Conservation (phyloP, 1,139 yeast genomes). For the Geotrichum citri-aurantii region DNA sequence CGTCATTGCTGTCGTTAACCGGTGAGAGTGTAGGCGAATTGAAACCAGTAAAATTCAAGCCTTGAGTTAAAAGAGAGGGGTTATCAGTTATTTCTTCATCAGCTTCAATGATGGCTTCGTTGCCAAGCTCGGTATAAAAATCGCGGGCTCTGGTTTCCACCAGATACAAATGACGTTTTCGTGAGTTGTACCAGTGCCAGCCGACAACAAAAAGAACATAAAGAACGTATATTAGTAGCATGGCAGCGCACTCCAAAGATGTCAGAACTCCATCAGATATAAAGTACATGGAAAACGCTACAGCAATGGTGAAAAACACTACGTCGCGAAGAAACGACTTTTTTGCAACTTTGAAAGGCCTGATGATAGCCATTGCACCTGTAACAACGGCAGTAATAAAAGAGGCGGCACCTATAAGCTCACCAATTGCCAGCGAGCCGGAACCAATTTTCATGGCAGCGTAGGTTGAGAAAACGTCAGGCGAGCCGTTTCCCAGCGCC, state of each 20-base stretch:
- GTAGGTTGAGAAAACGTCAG: slow-evolving; percentile 81
- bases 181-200: slow-evolving; percentile 39
- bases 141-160: slow-evolving; percentile 29
- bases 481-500: slow-evolving; percentile 90
- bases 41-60: slow-evolving; percentile 23
- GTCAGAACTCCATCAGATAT: slow-evolving; percentile 45
- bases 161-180: slow-evolving; percentile 22
- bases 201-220: slow-evolving; percentile 50
- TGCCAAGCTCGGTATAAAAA: slow-evolving; percentile 30
- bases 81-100: slow-evolving; percentile 25
- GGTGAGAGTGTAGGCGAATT: slow-evolving; percentile 6
- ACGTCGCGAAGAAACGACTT: slow-evolving; percentile 52
- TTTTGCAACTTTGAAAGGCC: slow-evolving; percentile 57
- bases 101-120: slow-evolving; percentile 22
- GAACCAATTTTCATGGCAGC: slow-evolving; percentile 67
- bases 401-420: slow-evolving; percentile 77
- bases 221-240: slow-evolving; percentile 46
- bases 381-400: slow-evolving; percentile 71
- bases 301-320: slow-evolving; percentile 46
- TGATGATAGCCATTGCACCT: slow-evolving; percentile 65
- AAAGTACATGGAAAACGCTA: slow-evolving; percentile 40
- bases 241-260: slow-evolving; percentile 42
- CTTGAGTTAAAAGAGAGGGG: slow-evolving; percentile 19
- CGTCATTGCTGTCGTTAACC: neutral
- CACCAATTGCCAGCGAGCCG: slow-evolving; percentile 78